Conservation (phyloP, 768 basidiomycete genomes). For the Lenzites betulinus region DNA sequence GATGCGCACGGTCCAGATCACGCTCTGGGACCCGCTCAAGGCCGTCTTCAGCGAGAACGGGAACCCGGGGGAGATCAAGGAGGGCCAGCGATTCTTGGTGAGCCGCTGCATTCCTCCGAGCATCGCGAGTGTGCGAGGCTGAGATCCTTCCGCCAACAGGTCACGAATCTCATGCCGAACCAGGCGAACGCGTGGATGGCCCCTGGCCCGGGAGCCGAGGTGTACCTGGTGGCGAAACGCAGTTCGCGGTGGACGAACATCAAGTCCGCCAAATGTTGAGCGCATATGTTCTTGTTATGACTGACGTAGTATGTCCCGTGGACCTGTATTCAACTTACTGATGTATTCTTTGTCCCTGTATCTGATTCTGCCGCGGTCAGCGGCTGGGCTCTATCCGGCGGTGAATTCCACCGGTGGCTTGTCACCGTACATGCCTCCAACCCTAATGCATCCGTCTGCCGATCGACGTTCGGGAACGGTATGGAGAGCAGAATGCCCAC, state of each 20-base stretch:
- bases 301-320: not conserved
- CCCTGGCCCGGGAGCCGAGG: slow-evolving; percentile 55
- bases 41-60: slow-evolving; percentile 53
- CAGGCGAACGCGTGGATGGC: slow-evolving; percentile 75
- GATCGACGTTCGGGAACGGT: too few relatives aligned
- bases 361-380: too few relatives aligned
- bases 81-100: slow-evolving; percentile 71
- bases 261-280: slow-evolving; percentile 1
- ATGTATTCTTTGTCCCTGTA: not conserved
- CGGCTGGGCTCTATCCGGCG: too few relatives aligned
- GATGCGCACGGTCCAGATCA: slow-evolving; percentile 71
- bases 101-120: slow-evolving; percentile 29
- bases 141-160: slow-evolving; percentile 29
- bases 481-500: too few relatives aligned
- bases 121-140: not conserved
- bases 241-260: slow-evolving; percentile 62
- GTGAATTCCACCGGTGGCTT: too few relatives aligned
- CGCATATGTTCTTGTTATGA: not conserved
- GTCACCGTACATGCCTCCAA: too few relatives aligned
- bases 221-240: slow-evolving; percentile 68
- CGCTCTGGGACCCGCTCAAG: slow-evolving; percentile 76
- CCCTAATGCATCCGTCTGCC: too few relatives aligned
- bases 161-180: slow-evolving; percentile 73
- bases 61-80: slow-evolving; percentile 51
- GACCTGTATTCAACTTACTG: not conserved